These are phyloP conservation scores for Aspergillus luchuensis DNA, from an alignment of 2,329 filamentous ascomycete species.

Conservation along the genomic window DNA sequence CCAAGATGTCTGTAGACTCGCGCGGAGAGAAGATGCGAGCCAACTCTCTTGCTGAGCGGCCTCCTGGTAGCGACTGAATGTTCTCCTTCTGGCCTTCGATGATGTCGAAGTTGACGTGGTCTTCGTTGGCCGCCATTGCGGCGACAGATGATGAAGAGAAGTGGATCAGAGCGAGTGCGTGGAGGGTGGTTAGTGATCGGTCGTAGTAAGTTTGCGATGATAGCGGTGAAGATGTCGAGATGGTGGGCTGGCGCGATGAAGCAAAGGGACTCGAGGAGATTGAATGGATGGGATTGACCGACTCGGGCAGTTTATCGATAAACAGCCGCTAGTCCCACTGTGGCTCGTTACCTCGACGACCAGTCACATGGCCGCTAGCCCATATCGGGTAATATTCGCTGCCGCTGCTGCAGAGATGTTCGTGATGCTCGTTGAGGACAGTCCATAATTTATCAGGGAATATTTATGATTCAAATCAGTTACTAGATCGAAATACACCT, in stretches of 20 bases:
- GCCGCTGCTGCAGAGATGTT: neutral
- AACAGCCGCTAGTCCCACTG: conserved; percentile 31
- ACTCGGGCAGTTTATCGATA: conserved; percentile 35
- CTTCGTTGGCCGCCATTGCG: conserved; percentile 45
- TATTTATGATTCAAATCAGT: too few relatives aligned
- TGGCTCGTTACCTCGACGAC: conserved; percentile 34
- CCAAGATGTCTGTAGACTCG: conserved; percentile 52
- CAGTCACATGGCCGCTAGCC: conserved; percentile 29
- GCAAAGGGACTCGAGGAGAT: neutral
- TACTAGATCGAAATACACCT: neutral
- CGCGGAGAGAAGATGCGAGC: conserved; percentile 67
- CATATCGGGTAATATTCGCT: conserved; percentile 19
- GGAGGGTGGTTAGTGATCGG: neutral
- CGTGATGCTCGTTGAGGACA: too few relatives aligned
- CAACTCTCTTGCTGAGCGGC: conserved; percentile 84
- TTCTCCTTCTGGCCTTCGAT: conserved; percentile 98
- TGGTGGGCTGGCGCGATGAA: conserved; percentile 5
- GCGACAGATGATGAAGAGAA: conserved; percentile 51
- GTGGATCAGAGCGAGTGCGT: neutral
- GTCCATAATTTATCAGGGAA: too few relatives aligned
- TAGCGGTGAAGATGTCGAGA: neutral
- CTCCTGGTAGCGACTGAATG: conserved; percentile 88
- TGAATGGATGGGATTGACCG: neutral
- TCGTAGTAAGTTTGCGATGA: neutral
- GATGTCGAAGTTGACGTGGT: conserved; percentile 71